Evolutionary conservation across 202 grass and related monocot species (phyloP).

Genomic region (Carex arenaria): DNA sequence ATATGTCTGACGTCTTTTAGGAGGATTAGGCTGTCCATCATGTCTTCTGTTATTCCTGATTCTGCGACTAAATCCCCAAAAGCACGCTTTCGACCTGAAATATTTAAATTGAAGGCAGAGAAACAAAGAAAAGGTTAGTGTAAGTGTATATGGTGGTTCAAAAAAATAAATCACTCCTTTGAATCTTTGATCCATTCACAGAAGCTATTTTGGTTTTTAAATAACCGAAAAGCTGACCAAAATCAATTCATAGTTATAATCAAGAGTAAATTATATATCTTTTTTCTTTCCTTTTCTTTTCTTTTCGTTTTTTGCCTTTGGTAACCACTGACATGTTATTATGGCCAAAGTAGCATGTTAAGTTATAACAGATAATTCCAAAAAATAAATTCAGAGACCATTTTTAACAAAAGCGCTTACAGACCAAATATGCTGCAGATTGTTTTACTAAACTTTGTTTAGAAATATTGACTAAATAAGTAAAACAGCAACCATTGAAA

Average conservation of each 20-base stretch:
- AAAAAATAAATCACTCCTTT: not conserved
- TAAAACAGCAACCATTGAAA: not conserved
- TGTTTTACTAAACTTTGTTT: not conserved
- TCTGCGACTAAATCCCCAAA: conserved; percentile 74
- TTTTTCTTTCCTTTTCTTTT: not conserved
- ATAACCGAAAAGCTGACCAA: not conserved
- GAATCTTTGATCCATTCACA: not conserved
- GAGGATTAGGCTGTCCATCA: conserved; percentile 97
- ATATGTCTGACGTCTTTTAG: conserved; percentile 67
- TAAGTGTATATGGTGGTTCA: not conserved
- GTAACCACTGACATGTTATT: not conserved
- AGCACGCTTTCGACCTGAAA: conserved; percentile 72
- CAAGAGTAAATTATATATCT: not conserved
- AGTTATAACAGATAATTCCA: not conserved
- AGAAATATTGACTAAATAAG: not conserved
- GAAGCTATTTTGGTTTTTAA: not conserved
- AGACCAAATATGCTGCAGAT: not conserved
- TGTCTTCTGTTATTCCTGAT: conserved; percentile 76
- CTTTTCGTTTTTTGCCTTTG: not conserved
- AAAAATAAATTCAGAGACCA: not conserved
- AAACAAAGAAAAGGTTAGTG: not conserved
- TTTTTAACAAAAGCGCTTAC: not conserved
- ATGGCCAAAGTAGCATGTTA: not conserved
- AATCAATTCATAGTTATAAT: not conserved
- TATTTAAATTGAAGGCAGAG: not conserved